Evolutionary conservation across 2,329 filamentous ascomycete genomes (phyloP).

Genomic region (Grosmannia serpens): DNA sequence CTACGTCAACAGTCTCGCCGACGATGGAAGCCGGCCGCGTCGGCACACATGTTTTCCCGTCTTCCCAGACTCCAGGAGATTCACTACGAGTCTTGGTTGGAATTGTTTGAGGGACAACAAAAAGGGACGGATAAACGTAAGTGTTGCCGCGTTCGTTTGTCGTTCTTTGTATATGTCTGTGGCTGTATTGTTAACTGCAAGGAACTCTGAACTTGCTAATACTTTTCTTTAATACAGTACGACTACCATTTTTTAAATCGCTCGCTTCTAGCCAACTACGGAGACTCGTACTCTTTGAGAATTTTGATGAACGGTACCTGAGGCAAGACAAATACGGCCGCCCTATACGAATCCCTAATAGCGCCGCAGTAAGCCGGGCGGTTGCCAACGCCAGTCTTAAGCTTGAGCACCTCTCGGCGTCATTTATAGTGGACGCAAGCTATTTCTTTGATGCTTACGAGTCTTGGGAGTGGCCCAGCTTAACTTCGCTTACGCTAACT

Average conservation of each 20-base stretch:
- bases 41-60: conserved; percentile 19
- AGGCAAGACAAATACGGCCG: too few species aligned
- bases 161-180: conserved; percentile 3
- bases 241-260: too few species aligned
- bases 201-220: too few species aligned
- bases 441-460: conserved; percentile 18
- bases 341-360: too few species aligned
- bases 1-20: conserved; percentile 21
- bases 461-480: conserved; percentile 18
- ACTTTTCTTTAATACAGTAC: too few species aligned
- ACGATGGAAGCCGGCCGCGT: conserved; percentile 17
- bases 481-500: conserved; percentile 21
- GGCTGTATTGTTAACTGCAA: neutral
- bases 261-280: conserved; percentile 11
- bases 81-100: conserved; percentile 22
- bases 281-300: conserved; percentile 19
- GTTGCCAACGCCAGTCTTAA: conserved; percentile 16
- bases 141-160: conserved; percentile 13
- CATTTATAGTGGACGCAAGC: conserved; percentile 19
- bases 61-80: conserved; percentile 20
- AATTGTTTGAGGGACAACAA: conserved; percentile 17
- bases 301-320: conserved; percentile 20
- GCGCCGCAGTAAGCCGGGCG: conserved; percentile 13
- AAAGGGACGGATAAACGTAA: conserved; percentile 11
- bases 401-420: conserved; percentile 19